Base-by-base conservation (phyloP, 805 yeast species). In the Schwanniomyces sp. region DNA sequence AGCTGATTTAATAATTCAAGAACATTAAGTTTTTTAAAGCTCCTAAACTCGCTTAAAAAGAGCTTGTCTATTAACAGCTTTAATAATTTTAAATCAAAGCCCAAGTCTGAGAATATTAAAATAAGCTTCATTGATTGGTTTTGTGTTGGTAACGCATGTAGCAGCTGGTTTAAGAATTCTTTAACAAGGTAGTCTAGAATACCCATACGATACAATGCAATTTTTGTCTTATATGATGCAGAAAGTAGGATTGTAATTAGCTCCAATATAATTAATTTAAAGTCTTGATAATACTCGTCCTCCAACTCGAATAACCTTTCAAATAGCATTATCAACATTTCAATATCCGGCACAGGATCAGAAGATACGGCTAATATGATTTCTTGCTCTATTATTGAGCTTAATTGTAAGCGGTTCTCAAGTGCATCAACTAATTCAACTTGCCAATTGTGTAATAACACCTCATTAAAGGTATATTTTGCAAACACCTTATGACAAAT, bases 371-470 rank as follows among this genome's bases (percentile, higher is more conserved):
- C 52, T 43, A 56, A 45, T 14, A 59, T 44, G 1, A 69, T 50
- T 26, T 61, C 61, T 16, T 67, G 64, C 17, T 59, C 62, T 12
- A 67, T 50, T 4, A 61, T 52, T 6, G 62, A 51, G 5, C 52
- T 36, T 34, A 70, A 56, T 11, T 48, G 44, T 8, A 53, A 46
- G 2, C 46, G 49, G 47, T 66, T 65, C 7, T 53, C 44, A 5
- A 60, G 44, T 21, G 48, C 48, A 40, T 69, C 72, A 5, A 54
- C 41, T 32, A 70, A 52, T 30, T 72, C 76, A 4, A 64, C 48
- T 51, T 69, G 70, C 76, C 76, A 72, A 48, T 66, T 63, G 34
- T 43, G 36, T 7, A 72, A 56, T n/a, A 62, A 49, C 7, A 59
- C 63, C 27, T 45, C 52, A 46, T 72, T 64, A 48, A 72, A 48